phyloP scores from a whole-genome alignment of 148 eudicot species.

The Linanthus parryae region DNA sequence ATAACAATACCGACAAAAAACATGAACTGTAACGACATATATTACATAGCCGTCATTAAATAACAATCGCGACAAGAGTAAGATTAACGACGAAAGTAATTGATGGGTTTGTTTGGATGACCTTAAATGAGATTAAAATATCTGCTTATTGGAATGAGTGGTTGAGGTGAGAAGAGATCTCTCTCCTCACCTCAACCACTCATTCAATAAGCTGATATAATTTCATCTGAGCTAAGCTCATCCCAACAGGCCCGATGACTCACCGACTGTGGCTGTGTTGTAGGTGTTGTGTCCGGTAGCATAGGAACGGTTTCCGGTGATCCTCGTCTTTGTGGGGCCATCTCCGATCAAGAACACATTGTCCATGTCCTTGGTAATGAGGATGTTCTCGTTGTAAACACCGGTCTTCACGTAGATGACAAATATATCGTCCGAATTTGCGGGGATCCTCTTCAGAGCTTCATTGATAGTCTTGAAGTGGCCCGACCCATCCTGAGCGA shows the following conservation, averaged over 20 bases:
- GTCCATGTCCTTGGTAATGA: conserved; percentile 2
- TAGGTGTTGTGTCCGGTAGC: conserved; percentile 20
- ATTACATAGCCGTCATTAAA: conserved; percentile 1
- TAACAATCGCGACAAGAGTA: background rate
- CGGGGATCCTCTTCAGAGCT: conserved; percentile 30
- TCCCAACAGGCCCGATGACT: no score
- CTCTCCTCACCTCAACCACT: no score
- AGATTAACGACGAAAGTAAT: background rate
- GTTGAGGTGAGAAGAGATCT: no score
- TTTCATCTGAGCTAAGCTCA: no score
- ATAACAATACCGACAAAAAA: no score
- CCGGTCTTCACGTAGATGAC: conserved; percentile 44
- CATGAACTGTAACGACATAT: no score
- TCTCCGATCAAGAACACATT: conserved; percentile 40
- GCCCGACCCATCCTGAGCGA: conserved; percentile 53
- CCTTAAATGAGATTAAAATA: no score
- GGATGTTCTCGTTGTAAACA: conserved; percentile 32
- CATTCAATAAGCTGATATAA: no score
- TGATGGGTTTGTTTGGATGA: no score
- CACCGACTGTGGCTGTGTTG: conserved; percentile 37
- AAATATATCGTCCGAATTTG: conserved; percentile 11
- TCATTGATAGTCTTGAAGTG: conserved; percentile 35
- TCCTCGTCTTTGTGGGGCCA: conserved; percentile 43
- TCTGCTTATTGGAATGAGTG: no score
- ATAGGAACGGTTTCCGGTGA: conserved; percentile 33